A percentile compares a stretch with the other conserved stretches of the same genome.
Evolutionary conservation across 192 early-diverging fungal genomes (phyloP).

Genomic region (Chytriomyces sp.): DNA sequence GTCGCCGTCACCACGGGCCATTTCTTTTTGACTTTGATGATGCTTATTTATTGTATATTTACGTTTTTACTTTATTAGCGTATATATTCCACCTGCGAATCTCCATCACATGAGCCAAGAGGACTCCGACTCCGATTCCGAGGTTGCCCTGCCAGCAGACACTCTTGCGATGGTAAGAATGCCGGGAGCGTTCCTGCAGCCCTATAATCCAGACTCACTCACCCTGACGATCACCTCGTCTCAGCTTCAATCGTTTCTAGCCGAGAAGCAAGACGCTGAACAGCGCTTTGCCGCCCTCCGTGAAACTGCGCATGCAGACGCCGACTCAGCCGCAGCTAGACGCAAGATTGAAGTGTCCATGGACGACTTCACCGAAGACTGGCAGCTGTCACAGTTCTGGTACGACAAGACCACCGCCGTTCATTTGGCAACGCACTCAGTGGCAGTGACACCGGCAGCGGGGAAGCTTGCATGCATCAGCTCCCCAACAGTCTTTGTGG

Average conservation of each 20-base stretch:
- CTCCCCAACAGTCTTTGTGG: constrained; percentile 69
- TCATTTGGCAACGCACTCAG: constrained; percentile 53
- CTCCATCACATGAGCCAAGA: neutral
- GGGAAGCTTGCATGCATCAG: constrained; percentile 62
- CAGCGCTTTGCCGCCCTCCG: constrained; percentile 65
- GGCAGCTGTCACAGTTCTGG: constrained; percentile 65
- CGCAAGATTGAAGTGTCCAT: constrained; percentile 52
- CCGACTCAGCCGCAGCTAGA: constrained; percentile 40
- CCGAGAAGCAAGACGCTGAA: constrained; percentile 68
- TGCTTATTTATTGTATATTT: neutral
- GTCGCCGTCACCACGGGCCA: neutral
- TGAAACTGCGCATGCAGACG: constrained; percentile 29
- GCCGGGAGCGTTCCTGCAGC: neutral
- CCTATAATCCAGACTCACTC: neutral
- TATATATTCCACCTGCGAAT: neutral
- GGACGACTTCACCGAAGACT: constrained; percentile 77
- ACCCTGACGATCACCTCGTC: neutral
- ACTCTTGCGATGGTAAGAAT: constrained; percentile 25
- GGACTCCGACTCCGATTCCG: constrained; percentile 31
- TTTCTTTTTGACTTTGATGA: neutral
- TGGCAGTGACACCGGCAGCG: constrained; percentile 47
- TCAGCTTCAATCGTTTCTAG: constrained; percentile 65
- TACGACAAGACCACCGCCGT: constrained; percentile 58
- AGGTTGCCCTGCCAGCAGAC: constrained; percentile 27
- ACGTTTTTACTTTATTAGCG: neutral